These are phyloP conservation scores for Knufia petricola DNA, from an alignment of 2,329 filamentous ascomycete genomes.

Conservation along the genomic window DNA sequence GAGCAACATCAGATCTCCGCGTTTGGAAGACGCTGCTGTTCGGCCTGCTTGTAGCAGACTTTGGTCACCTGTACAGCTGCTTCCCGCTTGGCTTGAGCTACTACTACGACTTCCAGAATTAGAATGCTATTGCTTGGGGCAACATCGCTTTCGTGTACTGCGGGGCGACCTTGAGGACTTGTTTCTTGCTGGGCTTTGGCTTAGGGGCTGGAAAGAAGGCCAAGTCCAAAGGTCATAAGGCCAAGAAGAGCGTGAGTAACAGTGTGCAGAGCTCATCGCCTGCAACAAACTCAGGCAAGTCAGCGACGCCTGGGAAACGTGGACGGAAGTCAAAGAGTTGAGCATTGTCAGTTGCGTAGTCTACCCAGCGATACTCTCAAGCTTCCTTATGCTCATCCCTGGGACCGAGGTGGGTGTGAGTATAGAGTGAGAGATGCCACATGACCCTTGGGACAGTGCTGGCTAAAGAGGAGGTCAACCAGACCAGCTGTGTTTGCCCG, in stretches of 20 bases:
- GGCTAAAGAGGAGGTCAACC: too few species aligned
- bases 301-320: neutral
- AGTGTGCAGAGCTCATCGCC: slow-evolving; percentile 8
- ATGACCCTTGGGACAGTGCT: too few species aligned
- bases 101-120: slow-evolving; percentile 53
- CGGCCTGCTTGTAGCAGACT: slow-evolving; percentile 61
- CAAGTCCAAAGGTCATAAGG: slow-evolving; percentile 11
- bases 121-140: slow-evolving; percentile 61
- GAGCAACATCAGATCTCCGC: slow-evolving; percentile 54
- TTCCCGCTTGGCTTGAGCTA: slow-evolving; percentile 47
- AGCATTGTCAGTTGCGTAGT: neutral
- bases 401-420: too few species aligned
- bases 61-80: slow-evolving; percentile 64
- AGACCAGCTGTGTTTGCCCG: too few species aligned
- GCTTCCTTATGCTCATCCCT: too few species aligned
- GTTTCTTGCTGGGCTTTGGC: slow-evolving; percentile 51
- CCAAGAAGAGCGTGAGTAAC: slow-evolving; percentile 12
- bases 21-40: slow-evolving; percentile 63
- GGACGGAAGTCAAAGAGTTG: neutral
- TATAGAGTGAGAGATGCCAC: too few species aligned
- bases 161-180: slow-evolving; percentile 50
- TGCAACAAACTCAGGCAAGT: neutral
- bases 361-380: too few species aligned
- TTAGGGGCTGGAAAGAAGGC: slow-evolving; percentile 12
- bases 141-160: slow-evolving; percentile 63